phyloP scores from a whole-genome alignment of 208 protist genomes.

The Novymonas esmeraldas region DNA sequence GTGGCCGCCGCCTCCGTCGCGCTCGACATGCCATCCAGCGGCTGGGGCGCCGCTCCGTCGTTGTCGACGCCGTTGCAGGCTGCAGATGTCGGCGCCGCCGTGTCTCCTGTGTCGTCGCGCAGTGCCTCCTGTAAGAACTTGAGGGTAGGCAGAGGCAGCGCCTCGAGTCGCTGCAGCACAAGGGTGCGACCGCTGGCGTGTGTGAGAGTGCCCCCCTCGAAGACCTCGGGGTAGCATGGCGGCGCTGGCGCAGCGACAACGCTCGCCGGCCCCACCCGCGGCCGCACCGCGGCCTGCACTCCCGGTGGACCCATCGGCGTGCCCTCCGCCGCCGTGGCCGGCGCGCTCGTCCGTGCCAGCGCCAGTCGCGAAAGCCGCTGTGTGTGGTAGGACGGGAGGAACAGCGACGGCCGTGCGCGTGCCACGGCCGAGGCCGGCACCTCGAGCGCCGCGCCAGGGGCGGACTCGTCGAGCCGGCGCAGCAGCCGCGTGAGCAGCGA shows the following conservation, averaged over 20 bases:
- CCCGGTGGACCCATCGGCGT: slow-evolving; percentile 8
- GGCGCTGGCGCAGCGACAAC: slow-evolving; percentile 6
- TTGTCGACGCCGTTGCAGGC: neutral
- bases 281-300: neutral
- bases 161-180: slow-evolving; percentile 41
- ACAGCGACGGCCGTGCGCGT: slow-evolving; percentile 25
- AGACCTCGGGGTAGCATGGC: slow-evolving; percentile 27
- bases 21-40: neutral
- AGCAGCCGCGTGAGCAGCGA: slow-evolving; percentile 26
- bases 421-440: slow-evolving; percentile 9
- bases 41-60: too few relatives aligned
- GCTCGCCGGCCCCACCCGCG: neutral
- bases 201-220: slow-evolving; percentile 42
- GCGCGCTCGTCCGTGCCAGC: neutral
- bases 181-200: slow-evolving; percentile 32
- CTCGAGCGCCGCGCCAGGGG: slow-evolving; percentile 21
- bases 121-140: slow-evolving; percentile 46
- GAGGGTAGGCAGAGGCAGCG: slow-evolving; percentile 29
- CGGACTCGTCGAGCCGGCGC: slow-evolving; percentile 5
- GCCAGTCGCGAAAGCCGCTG: neutral
- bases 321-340: slow-evolving; percentile 2
- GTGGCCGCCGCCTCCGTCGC: neutral
- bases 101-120: neutral
- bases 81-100: neutral
- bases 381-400: slow-evolving; percentile 39